Base-by-base conservation (phyloP, 2,329 filamentous ascomycete genomes). In the Cercospora sojina region DNA sequence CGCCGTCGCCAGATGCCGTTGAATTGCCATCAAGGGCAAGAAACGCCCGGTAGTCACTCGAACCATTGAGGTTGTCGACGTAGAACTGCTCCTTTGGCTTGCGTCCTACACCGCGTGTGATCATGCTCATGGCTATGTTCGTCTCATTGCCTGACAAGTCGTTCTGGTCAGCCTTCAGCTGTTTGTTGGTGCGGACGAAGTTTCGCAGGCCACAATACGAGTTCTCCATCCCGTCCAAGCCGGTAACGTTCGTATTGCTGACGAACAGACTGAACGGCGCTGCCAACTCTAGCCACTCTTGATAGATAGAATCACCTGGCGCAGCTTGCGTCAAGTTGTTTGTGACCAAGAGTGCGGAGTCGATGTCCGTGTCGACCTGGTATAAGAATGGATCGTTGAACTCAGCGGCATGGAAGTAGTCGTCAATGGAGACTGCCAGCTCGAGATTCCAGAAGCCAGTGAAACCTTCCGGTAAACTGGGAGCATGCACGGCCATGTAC, bases 11-110 rank as follows among this genome's bases (percentile, higher is more conserved):
- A 3, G 80, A 80, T 8, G 81, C 82, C 23, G 85, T 89, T 1
- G 83, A 83, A 74, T 83, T 82, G 35, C 80, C 83, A n/a, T 81
- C 75, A 77, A 87, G 81, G 10, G 91, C 91, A 13, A 97, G 80
- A 62, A 93, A 89, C 0, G 88, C 92, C 41, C 83, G 82, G 74
- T 98, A 98, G 0, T 79, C 82, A 4, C 90, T 88, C 71, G 87
- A 91, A 3, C 84, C 80, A 67, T 92, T 91, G 47, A 99, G 84
- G 0, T 88, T 87, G 41, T 85, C 87, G 57, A 97, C 84, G 73
- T 94, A 92, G 77, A 99, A 97, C 74, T 97, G 92, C 77, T 96
- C 90, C 76, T 93, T 93, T 0, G 91, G 91, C 67, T 88, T 83
- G 59, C 86, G 86, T 3, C 87, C 87, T 1, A 84, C 80, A 3